Percentiles rank a stretch among this genome's conserved stretches.
phyloP scores from a whole-genome alignment of 2,329 filamentous ascomycete genomes.

The Elsinoe necatrix region DNA sequence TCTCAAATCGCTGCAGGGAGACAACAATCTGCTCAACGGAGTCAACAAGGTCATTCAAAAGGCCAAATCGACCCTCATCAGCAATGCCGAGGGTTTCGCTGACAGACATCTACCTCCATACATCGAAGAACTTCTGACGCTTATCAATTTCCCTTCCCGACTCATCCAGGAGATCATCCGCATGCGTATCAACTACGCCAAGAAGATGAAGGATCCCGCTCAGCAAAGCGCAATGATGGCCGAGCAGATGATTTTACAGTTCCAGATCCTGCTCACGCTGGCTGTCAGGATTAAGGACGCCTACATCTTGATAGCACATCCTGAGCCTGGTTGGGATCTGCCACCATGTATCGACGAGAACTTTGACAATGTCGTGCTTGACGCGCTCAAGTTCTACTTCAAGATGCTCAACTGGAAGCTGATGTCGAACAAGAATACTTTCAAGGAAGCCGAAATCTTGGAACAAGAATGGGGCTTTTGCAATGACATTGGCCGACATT shows the following conservation, averaged over 20 bases:
- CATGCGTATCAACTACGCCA: slow-evolving; percentile 81
- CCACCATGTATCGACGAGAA: slow-evolving; percentile 95
- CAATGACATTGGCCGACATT: slow-evolving; percentile 80
- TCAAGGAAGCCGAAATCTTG: slow-evolving; percentile 95
- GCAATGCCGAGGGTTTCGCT: slow-evolving; percentile 74
- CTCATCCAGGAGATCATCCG: slow-evolving; percentile 95
- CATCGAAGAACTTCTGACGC: slow-evolving; percentile 87
- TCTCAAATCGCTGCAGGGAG: slow-evolving; percentile 80
- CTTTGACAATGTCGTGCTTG: slow-evolving; percentile 84
- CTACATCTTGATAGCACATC: slow-evolving; percentile 72
- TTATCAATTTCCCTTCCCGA: slow-evolving; percentile 95
- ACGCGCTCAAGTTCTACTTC: slow-evolving; percentile 96
- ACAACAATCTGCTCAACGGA: slow-evolving; percentile 71
- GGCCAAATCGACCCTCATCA: slow-evolving; percentile 82
- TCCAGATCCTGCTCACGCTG: slow-evolving; percentile 84
- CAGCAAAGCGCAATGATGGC: slow-evolving; percentile 90
- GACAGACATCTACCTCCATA: slow-evolving; percentile 89
- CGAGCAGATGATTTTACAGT: slow-evolving; percentile 95
- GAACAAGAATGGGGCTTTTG: slow-evolving; percentile 98
- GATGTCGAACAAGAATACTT: slow-evolving; percentile 95
- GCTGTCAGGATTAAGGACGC: slow-evolving; percentile 88
- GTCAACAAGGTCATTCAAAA: slow-evolving; percentile 84
- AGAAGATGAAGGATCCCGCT: slow-evolving; percentile 89
- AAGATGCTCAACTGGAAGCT: slow-evolving; percentile 98
- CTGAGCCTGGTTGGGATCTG: slow-evolving; percentile 87